These are phyloP conservation scores for Pichia sp. DNA, from an alignment of 1,139 yeast species.

Conservation along the genomic window DNA sequence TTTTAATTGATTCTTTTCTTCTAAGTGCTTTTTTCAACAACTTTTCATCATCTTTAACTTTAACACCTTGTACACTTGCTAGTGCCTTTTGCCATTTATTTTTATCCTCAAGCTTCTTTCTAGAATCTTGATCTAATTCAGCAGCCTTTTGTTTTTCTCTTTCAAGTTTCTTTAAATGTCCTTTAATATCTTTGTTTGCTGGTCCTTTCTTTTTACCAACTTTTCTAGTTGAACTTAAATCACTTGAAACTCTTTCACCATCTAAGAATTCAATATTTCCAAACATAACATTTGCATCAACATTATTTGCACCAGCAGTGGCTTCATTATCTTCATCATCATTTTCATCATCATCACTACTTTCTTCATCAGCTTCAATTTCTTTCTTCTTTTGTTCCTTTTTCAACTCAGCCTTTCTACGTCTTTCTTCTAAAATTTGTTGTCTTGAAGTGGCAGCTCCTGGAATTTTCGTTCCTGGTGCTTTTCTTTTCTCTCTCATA, in stretches of 20 bases:
- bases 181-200: conserved; percentile 74
- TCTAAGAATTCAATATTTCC: conserved; percentile 81
- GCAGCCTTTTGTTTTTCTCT: conserved; percentile 62
- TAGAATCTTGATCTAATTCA: conserved; percentile 57
- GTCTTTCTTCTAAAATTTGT: conserved; percentile 58
- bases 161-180: conserved; percentile 72
- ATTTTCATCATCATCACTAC: conserved; percentile 33
- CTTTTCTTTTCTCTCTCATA: conserved; percentile 77
- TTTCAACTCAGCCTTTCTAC: conserved; percentile 38
- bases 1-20: conserved; percentile 71
- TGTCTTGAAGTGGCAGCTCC: conserved; percentile 84
- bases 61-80: conserved; percentile 83
- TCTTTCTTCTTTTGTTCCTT: conserved; percentile 36
- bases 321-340: conserved; percentile 33
- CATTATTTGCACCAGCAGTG: not conserved
- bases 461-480: conserved; percentile 73
- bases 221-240: conserved; percentile 57
- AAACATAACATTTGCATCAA: conserved; percentile 45
- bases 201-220: conserved; percentile 69
- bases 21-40: conserved; percentile 79
- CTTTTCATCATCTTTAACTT: conserved; percentile 84
- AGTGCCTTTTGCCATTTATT: conserved; percentile 81
- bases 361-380: conserved; percentile 31
- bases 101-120: conserved; percentile 55
- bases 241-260: conserved; percentile 77